Evolutionary conservation across 805 yeast genomes (phyloP).

Genomic region (Lipomyces yamanashiensis): DNA sequence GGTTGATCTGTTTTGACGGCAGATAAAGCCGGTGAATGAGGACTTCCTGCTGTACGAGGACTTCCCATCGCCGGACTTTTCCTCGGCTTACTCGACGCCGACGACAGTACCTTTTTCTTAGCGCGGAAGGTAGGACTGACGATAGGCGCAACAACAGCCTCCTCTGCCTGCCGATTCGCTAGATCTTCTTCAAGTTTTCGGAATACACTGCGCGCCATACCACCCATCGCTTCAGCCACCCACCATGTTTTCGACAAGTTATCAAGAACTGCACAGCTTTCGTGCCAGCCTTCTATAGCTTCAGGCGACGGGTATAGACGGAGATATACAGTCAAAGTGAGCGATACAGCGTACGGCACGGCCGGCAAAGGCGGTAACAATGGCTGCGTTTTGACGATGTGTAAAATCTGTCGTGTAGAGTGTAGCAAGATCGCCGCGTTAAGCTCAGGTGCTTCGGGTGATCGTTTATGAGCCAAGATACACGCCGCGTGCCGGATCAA

Average conservation of each 20-base stretch:
- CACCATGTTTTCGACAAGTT: conserved; percentile 44
- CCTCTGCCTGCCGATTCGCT: conserved; percentile 17
- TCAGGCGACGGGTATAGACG: conserved; percentile 43
- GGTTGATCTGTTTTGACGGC: background rate
- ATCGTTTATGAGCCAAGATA: conserved; percentile 45
- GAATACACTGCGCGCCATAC: conserved; percentile 44
- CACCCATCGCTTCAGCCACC: conserved; percentile 48
- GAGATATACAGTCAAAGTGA: conserved; percentile 46
- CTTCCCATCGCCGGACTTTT: background rate
- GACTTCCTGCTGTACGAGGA: background rate
- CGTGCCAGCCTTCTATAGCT: conserved; percentile 42
- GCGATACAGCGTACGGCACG: conserved; percentile 46
- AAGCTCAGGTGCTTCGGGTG: conserved; percentile 34
- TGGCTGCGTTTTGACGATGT: conserved; percentile 38
- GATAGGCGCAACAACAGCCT: background rate
- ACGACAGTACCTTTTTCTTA: background rate
- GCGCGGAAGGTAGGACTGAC: background rate
- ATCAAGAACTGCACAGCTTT: conserved; percentile 41
- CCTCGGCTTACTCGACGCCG: background rate
- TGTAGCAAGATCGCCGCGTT: conserved; percentile 37
- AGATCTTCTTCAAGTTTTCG: conserved; percentile 35
- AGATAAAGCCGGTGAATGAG: background rate
- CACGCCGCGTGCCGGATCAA: conserved; percentile 43
- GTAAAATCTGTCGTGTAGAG: conserved; percentile 42
- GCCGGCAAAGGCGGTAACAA: conserved; percentile 44